Conservation (phyloP, 2,329 filamentous ascomycete genomes). For the Aspergillus viridinutans region DNA sequence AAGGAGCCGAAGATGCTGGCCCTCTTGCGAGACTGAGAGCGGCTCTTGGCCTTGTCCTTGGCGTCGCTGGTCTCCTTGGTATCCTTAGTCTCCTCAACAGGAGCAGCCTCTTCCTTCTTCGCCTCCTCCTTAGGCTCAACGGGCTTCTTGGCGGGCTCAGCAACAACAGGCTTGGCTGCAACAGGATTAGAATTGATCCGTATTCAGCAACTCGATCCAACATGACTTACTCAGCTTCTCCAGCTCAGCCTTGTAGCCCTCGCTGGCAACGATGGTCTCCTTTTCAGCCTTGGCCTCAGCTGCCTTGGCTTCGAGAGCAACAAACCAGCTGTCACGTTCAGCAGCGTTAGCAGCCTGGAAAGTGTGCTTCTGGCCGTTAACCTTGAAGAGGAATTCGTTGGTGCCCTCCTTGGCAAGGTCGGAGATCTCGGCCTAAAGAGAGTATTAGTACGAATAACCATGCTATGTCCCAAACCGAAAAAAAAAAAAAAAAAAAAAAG, state of each 20-base stretch:
- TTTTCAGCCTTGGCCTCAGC: conserved; percentile 80
- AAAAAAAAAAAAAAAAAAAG: too few relatives aligned
- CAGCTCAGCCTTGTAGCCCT: conserved; percentile 82
- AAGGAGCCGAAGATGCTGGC: conserved; percentile 42
- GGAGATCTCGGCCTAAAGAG: conserved; percentile 55
- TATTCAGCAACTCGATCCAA: too few relatives aligned
- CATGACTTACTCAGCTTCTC: conserved; percentile 61
- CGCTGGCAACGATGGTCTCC: conserved; percentile 67
- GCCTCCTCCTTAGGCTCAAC: conserved; percentile 27
- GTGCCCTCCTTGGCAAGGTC: conserved; percentile 72
- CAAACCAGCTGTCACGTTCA: conserved; percentile 91
- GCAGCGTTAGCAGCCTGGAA: conserved; percentile 74
- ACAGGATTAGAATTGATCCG: conserved; percentile 16
- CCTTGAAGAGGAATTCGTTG: conserved; percentile 80
- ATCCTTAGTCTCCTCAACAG: conserved; percentile 46
- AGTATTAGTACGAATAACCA: conserved; percentile 21
- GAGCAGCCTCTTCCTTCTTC: conserved; percentile 39
- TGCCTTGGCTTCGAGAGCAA: conserved; percentile 75
- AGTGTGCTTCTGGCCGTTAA: conserved; percentile 83
- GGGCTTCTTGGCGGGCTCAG: conserved; percentile 20
- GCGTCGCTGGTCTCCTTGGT: conserved; percentile 26
- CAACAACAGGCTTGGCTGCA: conserved; percentile 31
- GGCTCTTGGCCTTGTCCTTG: conserved; percentile 53
- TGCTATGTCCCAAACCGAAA: too few relatives aligned
- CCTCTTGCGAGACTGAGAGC: conserved; percentile 56